Base-by-base conservation (phyloP, 2,329 filamentous ascomycete species). In the Dryadomyces quercus-mongolicae region DNA sequence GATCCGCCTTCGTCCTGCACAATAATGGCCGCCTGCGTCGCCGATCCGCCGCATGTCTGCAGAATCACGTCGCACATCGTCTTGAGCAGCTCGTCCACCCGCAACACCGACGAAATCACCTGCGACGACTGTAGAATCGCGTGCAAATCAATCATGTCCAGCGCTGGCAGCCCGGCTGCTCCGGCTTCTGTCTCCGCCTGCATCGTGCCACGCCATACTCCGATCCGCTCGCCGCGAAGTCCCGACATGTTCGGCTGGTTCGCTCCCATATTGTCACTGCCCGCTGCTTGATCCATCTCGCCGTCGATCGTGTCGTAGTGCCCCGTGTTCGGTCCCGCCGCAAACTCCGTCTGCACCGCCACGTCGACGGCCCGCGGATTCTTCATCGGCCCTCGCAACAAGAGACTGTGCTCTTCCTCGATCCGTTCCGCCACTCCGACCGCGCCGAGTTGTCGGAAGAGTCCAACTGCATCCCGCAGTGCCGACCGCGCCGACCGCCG, bases 51-150 rank as follows among this genome's bases (percentile, higher is more conserved):
- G 52, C 85, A 89, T 0, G 85, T 88, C 60, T 90, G 84, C 25
- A 91, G 68, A 50, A 91, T 88, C 58, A 91, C 87, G 57, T 88
- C 82, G 60, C 85, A 88, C 81, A 92, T 88, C 45, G 86, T 90
- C 62, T 85, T 83, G 57, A 91, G 75, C 4, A 92, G 74, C 61
- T 85, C 79, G 59, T 91, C 86, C 13, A 91, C 80, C 59, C 86
- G 79, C 12, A 92, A 69, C 51, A 90, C 85, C 16, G 86, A 90
- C 5, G 86, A 91, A 46, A 92, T 83, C 46, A 91, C 79, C 64
- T 90, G 87, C 10, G 85, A 89, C 2, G 84, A 88, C 61, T 87
- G 82, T 15, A 92, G 72, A 56, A 92, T 91, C 22, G 84, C 85
- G 45, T 87, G 84, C 57, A 91, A 68, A 66, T 91, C 87, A 63